Evolutionary conservation across 2,329 filamentous ascomycete genomes (phyloP), one percentile per base, ranked within the genome.

Genomic region (Phoma sp.): DNA sequence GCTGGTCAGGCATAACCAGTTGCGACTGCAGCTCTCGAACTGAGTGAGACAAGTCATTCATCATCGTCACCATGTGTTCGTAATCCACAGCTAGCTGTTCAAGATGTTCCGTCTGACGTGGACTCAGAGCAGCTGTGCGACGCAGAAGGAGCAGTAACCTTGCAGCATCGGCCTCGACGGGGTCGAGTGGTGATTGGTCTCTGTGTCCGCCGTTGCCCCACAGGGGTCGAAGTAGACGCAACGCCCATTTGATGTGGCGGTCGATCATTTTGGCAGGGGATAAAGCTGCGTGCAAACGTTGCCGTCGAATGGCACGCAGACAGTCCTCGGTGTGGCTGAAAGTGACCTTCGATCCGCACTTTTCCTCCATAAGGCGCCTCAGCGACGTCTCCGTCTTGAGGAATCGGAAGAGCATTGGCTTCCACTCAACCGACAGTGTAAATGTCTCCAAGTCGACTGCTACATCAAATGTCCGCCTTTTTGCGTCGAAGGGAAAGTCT

Each of bases 251-350:
- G 9, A 64, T 56, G 21, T 52, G 56, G 4, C 59, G 54, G 29
- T 69, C 61, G 2, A 46, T 34, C 7, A 49, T 55, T 3, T 57
- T 25, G 4, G 56, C 18, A 0, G 39, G 45, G n/a, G 68, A 43
- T 1, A 72, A 64, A 0, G 52, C 33, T 4, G 57, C 33, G 7
- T 57, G 57, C 6, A 71, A 42, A 1, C 62, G 60, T 12, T 60
- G 49, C n/a, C 71, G 68, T n/a, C 71, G 66, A 1, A 67, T 34
- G 2, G 56, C 42, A 17, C 69, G 64, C 2, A 74, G 48, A 45
- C 68, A 69, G 45, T 74, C 69, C 57, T 70, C 69, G 11, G 46
- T 15, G 36, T 60, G 59, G 26, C 47, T 59, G 43, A 62, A 73
- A 1, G 69, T 69, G 29, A 62, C 69, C 0, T 1, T 9, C 0